These are phyloP conservation scores for Tylopilus intermedius DNA, from an alignment of 768 basidiomycete genomes.

Conservation along the genomic window DNA sequence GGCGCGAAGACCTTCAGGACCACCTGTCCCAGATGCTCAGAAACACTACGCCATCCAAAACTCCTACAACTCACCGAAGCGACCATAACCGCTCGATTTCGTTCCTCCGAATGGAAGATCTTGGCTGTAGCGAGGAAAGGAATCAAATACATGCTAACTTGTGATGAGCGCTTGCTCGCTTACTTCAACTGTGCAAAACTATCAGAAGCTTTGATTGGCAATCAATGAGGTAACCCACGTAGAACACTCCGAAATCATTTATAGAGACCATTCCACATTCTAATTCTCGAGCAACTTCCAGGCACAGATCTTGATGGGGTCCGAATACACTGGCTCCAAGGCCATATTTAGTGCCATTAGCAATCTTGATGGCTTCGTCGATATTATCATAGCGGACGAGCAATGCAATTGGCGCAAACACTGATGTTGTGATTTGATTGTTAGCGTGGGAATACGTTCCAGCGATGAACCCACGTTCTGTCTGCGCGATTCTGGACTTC, in stretches of 20 bases:
- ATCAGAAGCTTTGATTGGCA: constrained; percentile 14
- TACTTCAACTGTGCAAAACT: constrained; percentile 55
- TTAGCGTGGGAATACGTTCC: constrained; percentile 9
- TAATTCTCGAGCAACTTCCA: constrained; percentile 73
- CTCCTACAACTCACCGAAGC: constrained; percentile 61
- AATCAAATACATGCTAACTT: background rate
- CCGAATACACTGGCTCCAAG: constrained; percentile 96
- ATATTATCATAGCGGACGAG: constrained; percentile 80
- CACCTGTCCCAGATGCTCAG: constrained; percentile 45
- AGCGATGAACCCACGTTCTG: constrained; percentile 52
- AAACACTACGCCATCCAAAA: constrained; percentile 2
- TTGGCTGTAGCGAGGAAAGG: constrained; percentile 47
- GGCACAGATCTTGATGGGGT: constrained; percentile 69
- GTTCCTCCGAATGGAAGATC: constrained; percentile 93
- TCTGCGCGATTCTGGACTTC: constrained; percentile 70
- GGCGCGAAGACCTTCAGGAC: constrained; percentile 86
- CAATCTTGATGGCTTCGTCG: constrained; percentile 82
- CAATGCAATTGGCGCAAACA: constrained; percentile 90
- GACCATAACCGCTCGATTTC: constrained; percentile 88
- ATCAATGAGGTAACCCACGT: constrained; percentile 44
- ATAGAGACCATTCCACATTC: constrained; percentile 97
- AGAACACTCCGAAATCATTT: constrained; percentile 91
- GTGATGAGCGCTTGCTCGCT: constrained; percentile 24
- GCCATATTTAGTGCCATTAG: constrained; percentile 84
- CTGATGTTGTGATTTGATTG: constrained; percentile 36